These are phyloP conservation scores for Periconia sp. DNA, from an alignment of 2,329 filamentous ascomycete species.

Conservation along the genomic window DNA sequence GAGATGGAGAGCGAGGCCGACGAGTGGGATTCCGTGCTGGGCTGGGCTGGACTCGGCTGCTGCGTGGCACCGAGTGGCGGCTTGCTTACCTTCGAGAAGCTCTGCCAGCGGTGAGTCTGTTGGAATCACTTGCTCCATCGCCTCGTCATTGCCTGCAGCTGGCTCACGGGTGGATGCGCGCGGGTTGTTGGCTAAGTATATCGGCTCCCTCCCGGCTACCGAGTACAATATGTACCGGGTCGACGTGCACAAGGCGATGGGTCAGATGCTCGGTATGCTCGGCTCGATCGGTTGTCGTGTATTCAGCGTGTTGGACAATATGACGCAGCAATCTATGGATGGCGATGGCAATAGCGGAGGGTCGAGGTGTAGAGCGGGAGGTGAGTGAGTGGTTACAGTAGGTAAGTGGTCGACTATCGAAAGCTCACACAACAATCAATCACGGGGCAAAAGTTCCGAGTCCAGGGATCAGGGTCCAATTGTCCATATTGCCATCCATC, in stretches of 20 bases:
- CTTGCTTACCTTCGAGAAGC: constrained; percentile 79
- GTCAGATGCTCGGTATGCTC: no score
- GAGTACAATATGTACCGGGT: no score
- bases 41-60: neutral
- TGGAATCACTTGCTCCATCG: constrained; percentile 86
- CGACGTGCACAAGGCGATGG: no score
- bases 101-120: constrained; percentile 85
- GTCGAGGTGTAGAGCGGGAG: neutral
- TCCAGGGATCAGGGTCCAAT: neutral
- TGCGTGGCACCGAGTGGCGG: constrained; percentile 8
- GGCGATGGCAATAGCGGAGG: no score
- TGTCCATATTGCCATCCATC: neutral
- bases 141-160: constrained; percentile 28
- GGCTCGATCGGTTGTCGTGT: neutral
- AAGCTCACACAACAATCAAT: neutral
- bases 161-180: constrained; percentile 12
- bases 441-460: neutral
- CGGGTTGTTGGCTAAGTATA: constrained; percentile 10
- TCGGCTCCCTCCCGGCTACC: no score
- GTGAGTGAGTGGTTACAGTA: no score
- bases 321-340: no score
- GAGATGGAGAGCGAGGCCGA: constrained; percentile 5
- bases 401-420: no score
- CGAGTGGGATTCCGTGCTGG: neutral
- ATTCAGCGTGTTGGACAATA: neutral